These are phyloP conservation scores for Rubroboletus pulcherrimus DNA, from an alignment of 768 basidiomycete genomes.

Conservation along the genomic window DNA sequence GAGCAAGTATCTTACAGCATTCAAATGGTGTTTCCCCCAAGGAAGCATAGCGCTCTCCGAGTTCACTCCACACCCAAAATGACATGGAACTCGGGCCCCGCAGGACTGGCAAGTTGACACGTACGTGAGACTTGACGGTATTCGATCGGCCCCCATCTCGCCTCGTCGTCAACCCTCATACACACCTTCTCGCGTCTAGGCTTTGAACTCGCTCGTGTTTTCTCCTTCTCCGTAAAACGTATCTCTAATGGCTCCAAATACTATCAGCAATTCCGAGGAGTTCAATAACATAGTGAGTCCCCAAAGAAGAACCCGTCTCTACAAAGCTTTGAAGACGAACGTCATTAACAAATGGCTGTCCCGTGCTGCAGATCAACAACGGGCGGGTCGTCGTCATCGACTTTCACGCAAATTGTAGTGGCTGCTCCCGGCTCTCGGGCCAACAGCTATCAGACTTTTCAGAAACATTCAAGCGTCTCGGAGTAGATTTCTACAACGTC, in stretches of 20 bases:
- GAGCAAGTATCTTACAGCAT: too few species aligned
- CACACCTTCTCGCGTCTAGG: neutral
- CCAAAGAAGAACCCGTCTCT: neutral
- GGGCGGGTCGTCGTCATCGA: constrained; percentile 24
- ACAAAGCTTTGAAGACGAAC: neutral
- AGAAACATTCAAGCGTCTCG: constrained; percentile 25
- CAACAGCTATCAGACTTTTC: constrained; percentile 17
- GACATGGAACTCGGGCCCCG: neutral
- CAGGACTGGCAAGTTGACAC: neutral
- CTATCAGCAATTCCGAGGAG: constrained; percentile 17
- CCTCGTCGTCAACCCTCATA: neutral
- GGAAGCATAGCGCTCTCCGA: neutral
- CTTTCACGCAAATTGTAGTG: constrained; percentile 18
- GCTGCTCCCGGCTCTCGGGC: constrained; percentile 3
- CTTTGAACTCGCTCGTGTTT: neutral
- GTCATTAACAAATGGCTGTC: neutral
- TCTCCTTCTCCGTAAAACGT: neutral
- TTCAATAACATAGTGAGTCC: constrained; percentile 20
- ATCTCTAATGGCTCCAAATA: constrained; percentile 13
- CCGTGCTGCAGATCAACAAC: constrained; percentile 20
- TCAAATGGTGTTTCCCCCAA: neutral
- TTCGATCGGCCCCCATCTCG: neutral
- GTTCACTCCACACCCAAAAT: neutral
- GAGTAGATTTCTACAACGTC: constrained; percentile 65
- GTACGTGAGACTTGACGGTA: neutral